Evolutionary conservation across 805 yeast species (phyloP), one percentile per base, ranked within the genome.

Genomic region (Wickerhamomyces mucosus): DNA sequence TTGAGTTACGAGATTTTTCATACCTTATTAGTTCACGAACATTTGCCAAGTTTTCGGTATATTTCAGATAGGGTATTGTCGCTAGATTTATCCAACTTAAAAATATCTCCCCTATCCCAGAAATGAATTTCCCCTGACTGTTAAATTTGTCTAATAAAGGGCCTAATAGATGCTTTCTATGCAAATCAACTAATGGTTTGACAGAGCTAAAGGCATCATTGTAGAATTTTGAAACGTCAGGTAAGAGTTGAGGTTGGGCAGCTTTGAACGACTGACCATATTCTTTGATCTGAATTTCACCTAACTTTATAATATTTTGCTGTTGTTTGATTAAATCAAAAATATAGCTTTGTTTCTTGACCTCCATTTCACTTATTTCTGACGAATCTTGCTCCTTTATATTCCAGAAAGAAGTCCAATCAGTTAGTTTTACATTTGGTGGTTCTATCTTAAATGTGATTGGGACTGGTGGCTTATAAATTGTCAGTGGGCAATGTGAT

Each of bases 281-380:
- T 7, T 70, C 68, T 21, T 69, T 70, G 4, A 79, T 60, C 32
- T 82, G 78, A 4, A 78, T 72, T 38, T 67, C 65, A 3, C 86
- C 78, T 46, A 83, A 67, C 29, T 71, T 74, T 16, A 82, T 67
- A 32, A 78, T 79, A 13, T 73, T 67, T 43, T 78, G 83, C 41
- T 83, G 94, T 28, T 75, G 69, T 34, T 74, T 63, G 18, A 84
- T 71, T 29, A 83, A 57, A 48, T 84, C 95, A 54, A 79, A 85
- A 4, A 82, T 67, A 35, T 77, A 74, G 34, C 83, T 77, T 50
- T 84, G 95, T 22, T 74, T 64, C 44, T 72, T 73, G n/a, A 75
- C 61, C 33, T 73, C 71, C 9, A 55, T 51, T 9, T 66, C 65
- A 32, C 67, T 74, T 7, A 72, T 56, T n/a, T 60, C 66, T 15